Evolutionary conservation across 75 land plant species (phyloP), one percentile per base, ranked within the genome.

Genomic region (Pinus taeda): DNA sequence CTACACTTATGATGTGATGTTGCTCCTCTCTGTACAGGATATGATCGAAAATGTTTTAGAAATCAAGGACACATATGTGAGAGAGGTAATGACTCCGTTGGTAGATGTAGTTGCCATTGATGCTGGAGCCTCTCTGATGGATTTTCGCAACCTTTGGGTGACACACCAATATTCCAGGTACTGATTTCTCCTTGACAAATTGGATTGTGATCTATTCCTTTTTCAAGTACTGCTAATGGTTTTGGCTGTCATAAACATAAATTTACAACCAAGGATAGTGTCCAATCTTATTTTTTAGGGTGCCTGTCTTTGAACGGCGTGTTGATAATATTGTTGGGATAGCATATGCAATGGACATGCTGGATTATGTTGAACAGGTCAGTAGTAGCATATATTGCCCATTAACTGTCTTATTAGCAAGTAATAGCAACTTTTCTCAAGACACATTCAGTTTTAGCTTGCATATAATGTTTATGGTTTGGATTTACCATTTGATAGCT

Each of bases 321-420:
- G 81, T 96, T 73, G 99, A 96, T 74, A 96, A 96, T 75, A 96
- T 96, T 76, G 99, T 93, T 73, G 99, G 99, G 57, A 93, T 96
- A 87, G 99, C 97, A 57, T 96, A 96, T 89, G 99, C 99, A 60
- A 96, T 92, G 95, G 99, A 93, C 77, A 90, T 96, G 84, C 91
- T 96, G 62, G 97, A 93, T 80, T 93, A 81, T 79, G 91, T 92
- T 57, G 97, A 92, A 74, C 90, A 93, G 93, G 99, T 93, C n/a
- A 65, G 81, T 69, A 42, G 18, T n/a, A n/a, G 21, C 42, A 39
- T 6, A 8, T 42, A 4, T 39, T 69, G 53, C 53, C 55, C 42
- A 42, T 36, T 42, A 69, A 39, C 24, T 39, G 49, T 11, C 18
- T 39, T 39, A 69, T 20, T 42, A 24, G 49, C 42, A n/a, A n/a